These are phyloP conservation scores for Antarctomyces pellizariae DNA, from an alignment of 495 filamentous ascomycete genomes.

Conservation along the genomic window DNA sequence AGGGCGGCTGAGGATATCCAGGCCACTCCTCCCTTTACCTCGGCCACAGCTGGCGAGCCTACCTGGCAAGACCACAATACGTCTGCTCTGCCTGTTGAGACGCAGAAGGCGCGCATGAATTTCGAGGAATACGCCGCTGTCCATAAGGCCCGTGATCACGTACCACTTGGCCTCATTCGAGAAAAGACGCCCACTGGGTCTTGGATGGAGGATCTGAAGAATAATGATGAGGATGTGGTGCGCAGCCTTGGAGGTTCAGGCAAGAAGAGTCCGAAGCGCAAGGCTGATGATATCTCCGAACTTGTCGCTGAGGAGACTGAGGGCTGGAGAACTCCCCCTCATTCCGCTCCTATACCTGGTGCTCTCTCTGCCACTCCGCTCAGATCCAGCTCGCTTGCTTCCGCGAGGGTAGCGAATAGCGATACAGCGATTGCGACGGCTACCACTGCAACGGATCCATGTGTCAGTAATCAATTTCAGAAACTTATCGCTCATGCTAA, in stretches of 20 bases:
- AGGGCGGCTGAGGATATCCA: too few relatives aligned
- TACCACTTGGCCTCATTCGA: background rate
- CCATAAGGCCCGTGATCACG: background rate
- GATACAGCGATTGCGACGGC: background rate
- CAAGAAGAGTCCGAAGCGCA: conserved; percentile 10
- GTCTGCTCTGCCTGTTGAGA: background rate
- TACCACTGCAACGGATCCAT: background rate
- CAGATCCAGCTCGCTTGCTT: background rate
- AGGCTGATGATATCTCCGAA: conserved; percentile 16
- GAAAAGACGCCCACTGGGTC: too few relatives aligned
- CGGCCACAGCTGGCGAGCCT: too few relatives aligned
- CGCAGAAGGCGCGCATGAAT: background rate
- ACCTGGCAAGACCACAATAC: background rate
- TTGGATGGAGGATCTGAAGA: too few relatives aligned
- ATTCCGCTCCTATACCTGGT: background rate
- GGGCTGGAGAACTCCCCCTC: conserved; percentile 6
- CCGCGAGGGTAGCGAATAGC: background rate
- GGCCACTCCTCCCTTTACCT: too few relatives aligned
- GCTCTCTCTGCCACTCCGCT: background rate
- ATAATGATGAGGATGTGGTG: too few relatives aligned
- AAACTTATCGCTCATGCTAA: too few relatives aligned
- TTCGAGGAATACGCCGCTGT: background rate
- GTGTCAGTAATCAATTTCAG: too few relatives aligned
- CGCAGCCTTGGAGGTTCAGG: background rate
- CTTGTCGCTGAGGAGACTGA: conserved; percentile 11